Evolutionary conservation across 2,329 filamentous ascomycete species (phyloP), one percentile per base, ranked within the genome.

Genomic region (Botrytis galanthina): DNA sequence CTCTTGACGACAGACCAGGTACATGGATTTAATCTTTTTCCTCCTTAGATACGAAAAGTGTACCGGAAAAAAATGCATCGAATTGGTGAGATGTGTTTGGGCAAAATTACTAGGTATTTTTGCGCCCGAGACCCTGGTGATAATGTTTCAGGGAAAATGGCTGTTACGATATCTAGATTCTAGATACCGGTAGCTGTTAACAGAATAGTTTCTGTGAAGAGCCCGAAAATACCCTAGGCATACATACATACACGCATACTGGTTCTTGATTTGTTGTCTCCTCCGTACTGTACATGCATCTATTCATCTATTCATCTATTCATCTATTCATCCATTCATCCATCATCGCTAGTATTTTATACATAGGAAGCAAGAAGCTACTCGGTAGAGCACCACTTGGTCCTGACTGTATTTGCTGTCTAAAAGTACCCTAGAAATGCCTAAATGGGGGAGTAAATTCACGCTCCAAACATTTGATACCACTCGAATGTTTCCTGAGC

Each of bases 121-220:
- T 57, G 20, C 37, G 64, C 66, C 66, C 48, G 16, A 68, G 48
- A 68, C 48, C 66, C 66, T 57, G 54, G 66, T 20, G 48, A 29
- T 20, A 9, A 42, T 57, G 66, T 68, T 68, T 57, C 66, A 68
- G 66, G 66, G 66, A 57, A 57, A 57, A 68, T 68, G 26, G 66
- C 48, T 68, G 48, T 26, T 42, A 12, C 51, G 32, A 29, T 54
- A 16, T 54, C 48, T 14, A n/a, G 48, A 54, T 54, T 54, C 48
- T n/a, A 54, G 48, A n/a, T 54, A 54, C 48, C 48, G n/a, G n/a
- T 57, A 57, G 51, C 51, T 68, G 48, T 54, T 57, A 29, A 9
- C 48, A 68, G 66, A 57, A 68, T 68, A 68, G 66, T 68, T 68
- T 68, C 66, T 68, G 66, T 39, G 26, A 68, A 68, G 35, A 68